Base-by-base conservation (phyloP, 2,329 filamentous ascomycete genomes). In the Lasiodiplodia hormozganensis region DNA sequence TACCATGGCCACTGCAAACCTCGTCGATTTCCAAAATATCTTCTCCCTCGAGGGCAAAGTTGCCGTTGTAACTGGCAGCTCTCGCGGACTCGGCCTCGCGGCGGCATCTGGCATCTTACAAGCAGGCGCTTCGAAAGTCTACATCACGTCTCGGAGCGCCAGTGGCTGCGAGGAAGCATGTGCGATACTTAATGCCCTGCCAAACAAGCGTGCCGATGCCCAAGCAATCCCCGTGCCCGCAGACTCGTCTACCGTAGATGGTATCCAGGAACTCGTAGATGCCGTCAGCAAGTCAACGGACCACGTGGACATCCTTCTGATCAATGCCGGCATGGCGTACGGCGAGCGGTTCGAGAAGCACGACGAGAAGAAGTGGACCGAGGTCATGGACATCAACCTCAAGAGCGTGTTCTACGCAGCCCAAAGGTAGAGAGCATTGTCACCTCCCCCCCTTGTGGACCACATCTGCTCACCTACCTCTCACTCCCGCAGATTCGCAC, bases 311-410 rank as follows among this genome's bases (percentile, higher is more conserved):
- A 79, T 81, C 56, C 72, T 81, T 2, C 76, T 81, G 16, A 76
- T 76, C 62, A 81, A 81, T 68, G 79, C 79, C 11, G 79, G 79
- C 16, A 76, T 78, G 10, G 79, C 77, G 3, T 81, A 77, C 75
- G 78, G 78, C 21, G 79, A 76, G 1, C 76, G 77, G 2, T 79
- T 81, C 68, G 79, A 81, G 31, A 71, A 73, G 2, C 76, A 76
- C 8, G 76, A 77, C 49, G 79, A 81, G 68, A 77, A 72, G 73
- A 72, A 74, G 28, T 78, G 72, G 54, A 69, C 77, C 70, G 80
- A 80, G 68, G 75, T 81, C 23, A 70, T 81, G 21, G 78, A 81
- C 68, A 66, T 81, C 56, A 81, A 81, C 53, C 78, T 81, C 12
- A 71, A 78, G n/a, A 77, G 78, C 7, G 75, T 81, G 18, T 81